Percentiles rank a stretch among this genome's conserved stretches.
These are phyloP conservation scores for Brassica carinata DNA, from an alignment of 345 rosid genomes.

Conservation along the genomic window DNA sequence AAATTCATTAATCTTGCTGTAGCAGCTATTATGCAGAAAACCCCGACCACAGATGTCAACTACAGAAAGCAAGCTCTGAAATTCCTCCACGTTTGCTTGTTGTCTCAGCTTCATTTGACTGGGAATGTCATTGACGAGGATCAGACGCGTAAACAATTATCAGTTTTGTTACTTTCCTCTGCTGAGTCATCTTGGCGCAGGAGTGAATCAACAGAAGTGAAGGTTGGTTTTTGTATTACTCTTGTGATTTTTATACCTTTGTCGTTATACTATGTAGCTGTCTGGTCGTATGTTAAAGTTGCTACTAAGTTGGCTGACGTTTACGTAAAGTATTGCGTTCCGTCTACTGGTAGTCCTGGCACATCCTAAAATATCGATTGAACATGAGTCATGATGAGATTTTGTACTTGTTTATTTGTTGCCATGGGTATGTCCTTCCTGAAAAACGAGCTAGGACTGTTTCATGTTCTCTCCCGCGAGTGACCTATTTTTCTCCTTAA, in stretches of 20 bases:
- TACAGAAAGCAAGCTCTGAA: slow-evolving; percentile 84
- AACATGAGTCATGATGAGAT: not conserved
- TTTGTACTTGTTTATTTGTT: slow-evolving; percentile 10
- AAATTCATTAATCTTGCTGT: slow-evolving; percentile 94
- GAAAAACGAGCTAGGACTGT: slow-evolving; percentile 3
- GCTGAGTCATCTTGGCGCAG: slow-evolving; percentile 69
- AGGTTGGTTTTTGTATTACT: slow-evolving; percentile 56
- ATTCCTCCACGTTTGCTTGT: slow-evolving; percentile 84
- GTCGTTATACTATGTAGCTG: not conserved
- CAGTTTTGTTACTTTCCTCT: slow-evolving; percentile 64
- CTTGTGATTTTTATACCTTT: slow-evolving; percentile 3
- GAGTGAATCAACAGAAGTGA: slow-evolving; percentile 70
- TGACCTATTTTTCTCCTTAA: slow-evolving; percentile 8
- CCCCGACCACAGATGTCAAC: slow-evolving; percentile 58
- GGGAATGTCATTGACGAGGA: slow-evolving; percentile 74
- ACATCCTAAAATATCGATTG: not conserved
- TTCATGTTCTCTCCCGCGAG: slow-evolving; percentile 13
- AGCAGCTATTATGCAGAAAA: slow-evolving; percentile 72
- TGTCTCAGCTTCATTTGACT: slow-evolving; percentile 94
- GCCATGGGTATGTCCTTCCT: slow-evolving; percentile 21
- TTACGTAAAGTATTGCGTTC: not conserved
- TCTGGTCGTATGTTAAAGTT: slow-evolving; percentile 9
- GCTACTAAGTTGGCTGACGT: slow-evolving; percentile 17
- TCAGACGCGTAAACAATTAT: slow-evolving; percentile 60
- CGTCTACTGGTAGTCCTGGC: not conserved